A percentile compares a stretch with the other conserved stretches of the same genome.
Conservation (phyloP, 2,329 filamentous ascomycete genomes). For the Paracorniculantispora psalliotae region DNA sequence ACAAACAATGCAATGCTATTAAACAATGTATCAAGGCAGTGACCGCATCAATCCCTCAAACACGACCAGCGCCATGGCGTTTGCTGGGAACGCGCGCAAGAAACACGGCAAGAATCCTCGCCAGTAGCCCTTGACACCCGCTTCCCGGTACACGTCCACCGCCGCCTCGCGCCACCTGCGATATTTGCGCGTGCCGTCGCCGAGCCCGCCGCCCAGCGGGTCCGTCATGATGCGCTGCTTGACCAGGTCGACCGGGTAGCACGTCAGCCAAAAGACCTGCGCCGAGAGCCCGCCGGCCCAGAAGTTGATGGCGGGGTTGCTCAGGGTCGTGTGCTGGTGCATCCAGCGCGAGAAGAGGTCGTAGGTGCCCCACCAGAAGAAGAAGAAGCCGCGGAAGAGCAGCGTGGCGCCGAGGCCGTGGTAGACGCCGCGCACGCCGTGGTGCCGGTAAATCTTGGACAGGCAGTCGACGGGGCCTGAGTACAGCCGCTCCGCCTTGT, state of each 20-base stretch:
- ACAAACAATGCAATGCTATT: background rate
- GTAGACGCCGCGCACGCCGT: slow-evolving; percentile 78
- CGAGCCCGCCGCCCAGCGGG: slow-evolving; percentile 65
- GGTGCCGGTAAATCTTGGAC: slow-evolving; percentile 60
- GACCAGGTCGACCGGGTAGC: slow-evolving; percentile 87
- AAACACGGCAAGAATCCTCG: slow-evolving; percentile 93
- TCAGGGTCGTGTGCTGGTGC: slow-evolving; percentile 61
- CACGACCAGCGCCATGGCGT: slow-evolving; percentile 86
- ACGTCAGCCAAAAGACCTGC: slow-evolving; percentile 90
- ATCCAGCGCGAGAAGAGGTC: slow-evolving; percentile 72
- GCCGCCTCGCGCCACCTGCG: slow-evolving; percentile 76
- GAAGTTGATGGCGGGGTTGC: slow-evolving; percentile 82
- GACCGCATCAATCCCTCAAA: slow-evolving; percentile 88
- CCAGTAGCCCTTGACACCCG: slow-evolving; percentile 79
- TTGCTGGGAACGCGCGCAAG: slow-evolving; percentile 87
- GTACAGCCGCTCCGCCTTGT: slow-evolving; percentile 74
- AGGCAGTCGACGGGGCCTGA: slow-evolving; percentile 82
- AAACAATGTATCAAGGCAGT: slow-evolving; percentile 37
- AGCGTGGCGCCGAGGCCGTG: slow-evolving; percentile 81
- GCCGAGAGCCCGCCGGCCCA: slow-evolving; percentile 93
- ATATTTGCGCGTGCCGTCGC: slow-evolving; percentile 65
- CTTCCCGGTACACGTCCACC: slow-evolving; percentile 67
- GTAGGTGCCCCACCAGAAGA: slow-evolving; percentile 98
- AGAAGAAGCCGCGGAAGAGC: slow-evolving; percentile 89
- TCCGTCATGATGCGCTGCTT: slow-evolving; percentile 99